These are phyloP conservation scores for Stephanodiscus minutulus DNA, from an alignment of 108 stramenopile species.

Conservation along the genomic window DNA sequence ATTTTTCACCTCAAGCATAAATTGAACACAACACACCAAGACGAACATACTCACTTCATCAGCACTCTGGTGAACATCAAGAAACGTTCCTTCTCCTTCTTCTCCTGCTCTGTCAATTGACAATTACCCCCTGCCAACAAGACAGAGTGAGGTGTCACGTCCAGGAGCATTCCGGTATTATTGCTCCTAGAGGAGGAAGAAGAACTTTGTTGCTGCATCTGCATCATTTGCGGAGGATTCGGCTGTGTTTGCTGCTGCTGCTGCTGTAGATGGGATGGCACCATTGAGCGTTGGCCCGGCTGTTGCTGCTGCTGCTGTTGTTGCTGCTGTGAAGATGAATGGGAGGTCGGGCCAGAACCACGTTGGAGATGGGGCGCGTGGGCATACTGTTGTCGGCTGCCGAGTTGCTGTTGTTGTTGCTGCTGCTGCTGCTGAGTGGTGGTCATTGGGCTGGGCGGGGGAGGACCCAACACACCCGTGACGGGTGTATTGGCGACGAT, in stretches of 20 bases:
- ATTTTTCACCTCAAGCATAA: not conserved
- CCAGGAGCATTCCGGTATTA: conserved; percentile 3
- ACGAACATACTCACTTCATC: conserved; percentile 60
- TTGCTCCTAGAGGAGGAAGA: not conserved
- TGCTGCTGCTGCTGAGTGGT: conserved; percentile 18
- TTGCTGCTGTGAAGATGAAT: conserved; percentile 18
- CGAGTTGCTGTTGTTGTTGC: conserved; percentile 7
- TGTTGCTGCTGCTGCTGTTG: conserved; percentile 19
- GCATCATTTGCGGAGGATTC: not conserved
- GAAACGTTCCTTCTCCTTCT: conserved; percentile 79
- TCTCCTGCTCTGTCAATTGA: conserved; percentile 26
- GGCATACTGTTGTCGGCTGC: conserved; percentile 9
- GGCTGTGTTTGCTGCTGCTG: conserved; percentile 7
- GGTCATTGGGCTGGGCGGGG: conserved; percentile 8
- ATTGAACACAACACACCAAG: not conserved
- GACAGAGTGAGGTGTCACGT: not conserved
- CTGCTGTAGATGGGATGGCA: conserved; percentile 24
- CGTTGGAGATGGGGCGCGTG: conserved; percentile 8
- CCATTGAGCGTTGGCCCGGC: conserved; percentile 5
- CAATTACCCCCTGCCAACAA: not conserved
- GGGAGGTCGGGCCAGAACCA: conserved; percentile 12
- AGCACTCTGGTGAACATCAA: conserved; percentile 85
- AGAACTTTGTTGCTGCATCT: conserved; percentile 1
- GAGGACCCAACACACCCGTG: not conserved
- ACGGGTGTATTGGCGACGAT: not conserved